Base-by-base conservation (phyloP, 1,139 yeast genomes). In the Petasospora fabianii region DNA sequence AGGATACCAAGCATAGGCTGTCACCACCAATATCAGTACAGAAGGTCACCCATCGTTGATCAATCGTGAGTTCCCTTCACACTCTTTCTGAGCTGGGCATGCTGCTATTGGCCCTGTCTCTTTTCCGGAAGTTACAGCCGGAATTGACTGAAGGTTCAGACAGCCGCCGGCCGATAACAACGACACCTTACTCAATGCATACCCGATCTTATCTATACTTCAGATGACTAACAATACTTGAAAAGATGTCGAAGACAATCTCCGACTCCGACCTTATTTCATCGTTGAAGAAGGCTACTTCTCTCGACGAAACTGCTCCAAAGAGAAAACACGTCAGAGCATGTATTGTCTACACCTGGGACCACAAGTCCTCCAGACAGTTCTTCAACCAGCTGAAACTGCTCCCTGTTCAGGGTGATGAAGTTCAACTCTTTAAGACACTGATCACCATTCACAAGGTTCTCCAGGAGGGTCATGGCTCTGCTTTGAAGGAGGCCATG, bases 291-390 rank as follows among this genome's bases (percentile, higher is more conserved):
- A 92, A 92, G 66, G 97, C 97, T 0, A 84, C 95, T 48, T 82
- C 83, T 30, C 54, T 75, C 29, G 97, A 88, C 30, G 97, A 90
- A 56, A 76, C 84, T 3, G 96, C 97, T 0, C 97, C 98, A 1
- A 92, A 92, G 61, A 73, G 97, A 54, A 92, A 92, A 60, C 98
- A 92, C 63, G 97, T 92, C 9, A 68, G 92, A 54, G 90, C 95
- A 3, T 87, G 96, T 66, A 88, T 88, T 47, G 96, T 92, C 28
- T 88, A 82, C 62, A 86, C 97, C 3, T 90, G 97, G 97, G 98
- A 92, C 61, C 94, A 87, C 55, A 84, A 85, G 58, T 80, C 88
- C 36, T 81, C 95, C 5, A 71, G 80, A 46, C 86, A 88, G 5
- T 87, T 90, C 57, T 87, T 96, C 95, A 81, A 84, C 53, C 82